Percentiles rank a stretch among this genome's conserved stretches.
phyloP scores from a whole-genome alignment of 768 basidiomycete species.

The Pleurotus pulmonarius region DNA sequence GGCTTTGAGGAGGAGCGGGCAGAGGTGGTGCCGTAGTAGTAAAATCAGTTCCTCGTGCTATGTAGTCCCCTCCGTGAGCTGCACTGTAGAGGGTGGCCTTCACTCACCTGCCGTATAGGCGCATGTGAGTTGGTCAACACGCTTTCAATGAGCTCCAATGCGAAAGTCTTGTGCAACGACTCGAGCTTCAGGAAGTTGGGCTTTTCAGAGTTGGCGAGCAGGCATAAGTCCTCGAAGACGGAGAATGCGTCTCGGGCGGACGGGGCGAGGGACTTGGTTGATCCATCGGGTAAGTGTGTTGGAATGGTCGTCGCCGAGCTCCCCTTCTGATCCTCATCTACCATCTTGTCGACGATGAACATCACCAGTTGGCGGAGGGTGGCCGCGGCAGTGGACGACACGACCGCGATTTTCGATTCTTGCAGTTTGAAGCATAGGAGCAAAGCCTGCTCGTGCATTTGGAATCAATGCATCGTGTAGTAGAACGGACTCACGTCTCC shows the following conservation, averaged over 20 bases:
- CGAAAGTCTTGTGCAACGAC: constrained; percentile 87
- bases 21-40: constrained; percentile 87
- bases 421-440: constrained; percentile 94
- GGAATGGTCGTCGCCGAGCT: constrained; percentile 28
- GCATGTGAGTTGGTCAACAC: constrained; percentile 89
- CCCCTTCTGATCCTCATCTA: constrained; percentile 62
- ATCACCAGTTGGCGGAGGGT: constrained; percentile 95
- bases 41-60: constrained; percentile 82
- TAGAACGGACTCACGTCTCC: constrained; percentile 63
- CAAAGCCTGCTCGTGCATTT: constrained; percentile 54
- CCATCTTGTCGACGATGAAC: constrained; percentile 96
- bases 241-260: constrained; percentile 83
- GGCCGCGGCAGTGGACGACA: constrained; percentile 95
- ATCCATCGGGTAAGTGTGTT: constrained; percentile 65
- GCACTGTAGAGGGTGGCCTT: no score
- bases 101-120: constrained; percentile 73
- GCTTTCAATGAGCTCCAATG: constrained; percentile 95
- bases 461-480: neutral
- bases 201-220: constrained; percentile 79
- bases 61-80: no score
- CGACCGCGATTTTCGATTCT: constrained; percentile 93
- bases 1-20: constrained; percentile 82
- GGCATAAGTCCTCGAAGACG: constrained; percentile 89
- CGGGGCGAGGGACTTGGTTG: constrained; percentile 57
- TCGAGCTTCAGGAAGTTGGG: constrained; percentile 82